Percentiles rank a stretch among this genome's conserved stretches.
Evolutionary conservation across 768 basidiomycete genomes (phyloP).

Genomic region (Amanita jacksonii): DNA sequence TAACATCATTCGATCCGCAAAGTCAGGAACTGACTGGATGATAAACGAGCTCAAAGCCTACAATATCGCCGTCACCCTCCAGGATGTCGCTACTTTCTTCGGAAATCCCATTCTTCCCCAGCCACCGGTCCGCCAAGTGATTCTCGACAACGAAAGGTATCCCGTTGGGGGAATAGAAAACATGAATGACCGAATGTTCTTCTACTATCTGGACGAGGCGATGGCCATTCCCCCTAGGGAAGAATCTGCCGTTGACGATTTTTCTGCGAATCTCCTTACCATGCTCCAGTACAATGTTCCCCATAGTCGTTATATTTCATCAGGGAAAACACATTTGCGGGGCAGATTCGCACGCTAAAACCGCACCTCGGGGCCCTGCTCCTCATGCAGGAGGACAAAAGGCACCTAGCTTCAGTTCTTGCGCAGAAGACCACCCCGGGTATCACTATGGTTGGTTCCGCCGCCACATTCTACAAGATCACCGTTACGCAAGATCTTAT

Average conservation of each 20-base stretch:
- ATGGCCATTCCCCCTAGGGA: neutral
- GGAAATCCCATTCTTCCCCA: neutral
- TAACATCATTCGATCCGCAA: neutral
- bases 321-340: neutral
- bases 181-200: neutral
- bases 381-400: neutral
- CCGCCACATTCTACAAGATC: constrained; percentile 3
- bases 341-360: neutral
- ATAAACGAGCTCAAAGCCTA: neutral
- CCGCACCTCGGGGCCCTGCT: neutral
- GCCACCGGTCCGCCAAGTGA: neutral
- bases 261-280: neutral
- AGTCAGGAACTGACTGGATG: neutral
- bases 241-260: neutral
- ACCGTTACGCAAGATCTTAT: constrained; percentile 4
- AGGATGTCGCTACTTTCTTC: constrained; percentile 2
- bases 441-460: neutral
- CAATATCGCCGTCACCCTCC: neutral
- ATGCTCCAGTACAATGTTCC: neutral
- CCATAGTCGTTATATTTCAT: neutral
- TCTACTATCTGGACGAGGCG: neutral
- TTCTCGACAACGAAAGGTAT: constrained; percentile 1
- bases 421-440: neutral
- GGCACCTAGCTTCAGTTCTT: neutral
- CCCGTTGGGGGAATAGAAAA: neutral